Evolutionary conservation across 306 rosid genomes (phyloP).

Genomic region (Casuarina glauca): DNA sequence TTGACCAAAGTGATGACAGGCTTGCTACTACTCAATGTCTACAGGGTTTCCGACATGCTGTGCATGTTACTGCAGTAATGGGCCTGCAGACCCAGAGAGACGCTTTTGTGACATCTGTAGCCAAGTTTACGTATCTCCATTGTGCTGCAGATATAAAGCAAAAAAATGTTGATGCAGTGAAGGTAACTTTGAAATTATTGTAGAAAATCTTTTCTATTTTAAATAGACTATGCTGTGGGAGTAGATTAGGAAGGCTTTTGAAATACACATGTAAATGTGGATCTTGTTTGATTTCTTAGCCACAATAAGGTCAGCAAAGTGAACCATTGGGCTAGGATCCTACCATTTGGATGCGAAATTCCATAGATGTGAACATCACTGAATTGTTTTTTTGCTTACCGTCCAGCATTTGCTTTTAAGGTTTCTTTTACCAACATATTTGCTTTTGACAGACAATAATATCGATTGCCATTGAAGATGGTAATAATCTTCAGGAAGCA

Average conservation of each 20-base stretch:
- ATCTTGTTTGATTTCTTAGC: conserved; percentile 1
- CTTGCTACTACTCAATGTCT: conserved; percentile 87
- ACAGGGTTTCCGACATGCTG: conserved; percentile 89
- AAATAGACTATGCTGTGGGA: conserved; percentile 5
- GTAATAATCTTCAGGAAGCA: conserved; percentile 88
- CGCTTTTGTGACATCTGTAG: conserved; percentile 97
- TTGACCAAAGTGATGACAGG: conserved; percentile 97
- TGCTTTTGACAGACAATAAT: conserved; percentile 70
- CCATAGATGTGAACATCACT: not conserved
- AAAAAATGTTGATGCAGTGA: conserved; percentile 98
- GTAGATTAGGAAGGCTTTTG: conserved; percentile 15
- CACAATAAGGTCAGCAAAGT: not conserved
- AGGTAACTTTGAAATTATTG: conserved; percentile 54
- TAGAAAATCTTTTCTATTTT: conserved; percentile 18
- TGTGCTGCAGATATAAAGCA: conserved; percentile 99
- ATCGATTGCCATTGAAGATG: conserved; percentile 93
- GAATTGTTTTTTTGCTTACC: not conserved
- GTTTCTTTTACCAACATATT: conserved; percentile 27
- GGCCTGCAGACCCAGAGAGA: conserved; percentile 99
- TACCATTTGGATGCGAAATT: not conserved
- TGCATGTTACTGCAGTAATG: conserved; percentile 93
- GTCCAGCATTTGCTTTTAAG: not conserved
- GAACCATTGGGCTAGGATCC: conserved; percentile 2
- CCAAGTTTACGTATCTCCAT: conserved; percentile 94
- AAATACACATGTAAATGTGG: conserved; percentile 5